Evolutionary conservation across 208 protist species (phyloP), one percentile per base, ranked within the genome.

Genomic region (Leishmania tarentolae): DNA sequence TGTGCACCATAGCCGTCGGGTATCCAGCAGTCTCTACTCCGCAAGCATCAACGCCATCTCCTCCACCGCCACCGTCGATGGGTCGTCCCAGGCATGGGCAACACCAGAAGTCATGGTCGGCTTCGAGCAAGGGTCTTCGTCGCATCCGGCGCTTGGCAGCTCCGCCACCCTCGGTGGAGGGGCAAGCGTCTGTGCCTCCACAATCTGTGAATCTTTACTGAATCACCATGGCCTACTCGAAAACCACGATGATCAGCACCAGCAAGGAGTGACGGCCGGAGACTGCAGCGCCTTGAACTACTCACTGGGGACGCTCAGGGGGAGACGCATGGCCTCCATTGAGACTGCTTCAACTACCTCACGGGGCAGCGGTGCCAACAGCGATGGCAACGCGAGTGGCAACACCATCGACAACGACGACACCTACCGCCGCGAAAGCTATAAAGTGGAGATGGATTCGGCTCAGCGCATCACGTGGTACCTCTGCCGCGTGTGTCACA

Each of bases 401-500:
- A 37, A 35, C 42, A 3, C 31, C 7, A 28, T 71, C 52, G 53
- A 63, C 24, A 17, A 57, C 63, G 56, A 77, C 40, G 44, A 69
- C 46, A 56, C 53, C 37, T 85, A 85, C 47, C 71, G 42, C 21
- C 42, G 46, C 5, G 72, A 69, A 44, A 79, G 82, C 78, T 85
- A 82, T 65, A 72, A 74, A 13, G 40, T 52, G 2, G 71, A 77
- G 9, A 61, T 85, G 35, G 82, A 85, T 66, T 24, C 24, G 31
- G 61, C 19, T n/a, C 77, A n/a, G 46, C 0, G 52, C 42, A 42
- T 81, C 28, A 79, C 71, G 57, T 85, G 82, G 82, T 85, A 85
- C 37, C 77, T 85, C 15, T 85, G 82, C 73, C 82, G 82, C 13
- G 77, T 85, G 31, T 85, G 82, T 75, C 24, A 57, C 24, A 47